Evolutionary conservation across 2,329 filamentous ascomycete species (phyloP), one percentile per base, ranked within the genome.

Genomic region (Diplodia intermedia): DNA sequence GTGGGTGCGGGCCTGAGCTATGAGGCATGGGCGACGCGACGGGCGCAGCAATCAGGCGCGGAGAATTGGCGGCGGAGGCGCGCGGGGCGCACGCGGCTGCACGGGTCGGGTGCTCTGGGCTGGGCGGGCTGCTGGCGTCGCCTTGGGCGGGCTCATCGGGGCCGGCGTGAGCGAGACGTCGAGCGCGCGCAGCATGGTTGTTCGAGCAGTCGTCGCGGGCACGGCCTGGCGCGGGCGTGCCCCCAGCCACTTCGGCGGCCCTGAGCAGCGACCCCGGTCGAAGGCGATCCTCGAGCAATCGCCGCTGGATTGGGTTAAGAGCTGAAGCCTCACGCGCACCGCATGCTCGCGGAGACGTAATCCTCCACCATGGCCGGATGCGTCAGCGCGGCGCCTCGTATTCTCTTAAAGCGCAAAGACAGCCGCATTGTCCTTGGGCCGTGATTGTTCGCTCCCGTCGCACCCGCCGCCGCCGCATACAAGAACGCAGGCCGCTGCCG

Each of bases 281-380:
- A 47, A 47, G 57, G 40, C 57, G 57, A 61, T 61, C 57, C 57
- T 43, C 55, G 55, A 61, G 56, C 47, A 61, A 49, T 49, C 56
- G 23, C 15, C 26, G 60, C 47, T 52, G 23, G 36, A 52, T 63
- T 38, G 36, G 60, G 60, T 52, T 63, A 63, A 52, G 43, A 63
- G 60, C 47, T 63, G 60, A 63, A 52, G 60, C 60, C 60, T 63
- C 60, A 63, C 60, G 31, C 60, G 60, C 60, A 63, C 60, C 60
- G 60, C 60, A 63, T 63, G 43, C 60, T 52, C 60, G 60, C 50
- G 62, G 62, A 65, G 62, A 65, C 62, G 62, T 65, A 65, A 65
- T 65, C 62, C 62, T 65, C 62, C 62, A 65, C 29, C 62, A 63
- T 18, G 60, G 60, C 62, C 62, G 62, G 62, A 65, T 65, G 62